Base-by-base conservation (phyloP, 768 basidiomycete genomes). In the Mycena metata region DNA sequence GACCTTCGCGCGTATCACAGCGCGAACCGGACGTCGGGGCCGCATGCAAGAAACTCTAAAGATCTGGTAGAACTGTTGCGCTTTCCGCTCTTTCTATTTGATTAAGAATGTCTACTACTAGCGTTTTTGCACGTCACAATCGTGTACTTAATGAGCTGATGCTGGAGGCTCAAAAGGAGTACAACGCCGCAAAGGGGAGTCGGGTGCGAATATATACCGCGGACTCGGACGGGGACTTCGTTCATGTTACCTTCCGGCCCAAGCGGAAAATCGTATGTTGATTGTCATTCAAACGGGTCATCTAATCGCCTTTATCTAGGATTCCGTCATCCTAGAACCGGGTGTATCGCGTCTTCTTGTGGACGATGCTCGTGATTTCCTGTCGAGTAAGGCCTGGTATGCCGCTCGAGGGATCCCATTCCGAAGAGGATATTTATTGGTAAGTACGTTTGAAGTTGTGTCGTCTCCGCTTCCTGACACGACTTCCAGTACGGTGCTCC, bases 391-490 rank as follows among this genome's bases (percentile, higher is more conserved):
- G 70, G 61, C 79, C 23, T 95, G 94, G 94, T 95, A 95, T 69
- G 73, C 85, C 2, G 87, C 88, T 12, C 88, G 93, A 54, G 93
- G 92, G 0, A 94, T 95, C 63, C 93, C 94, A 2, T 94, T 92
- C 80, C 89, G 92, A 23, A 83, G 92, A 12, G 93, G 94, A 15
- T 93, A 92, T 74, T 85, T 94, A n/a, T 82, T 93, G 33, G 79
- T n/a, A n/a, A n/a, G n/a, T 51, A 16, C 24, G n/a, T 12, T 52
- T 41, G 6, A 16, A 10, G 39, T 60, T 36, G 13, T 45, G 21
- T 24, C 24, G 3, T 26, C 45, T 15, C 6, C 35, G 15, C 13
- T 33, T 46, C 23, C 43, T 5, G 42, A n/a, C 33, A 43, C 13
- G 7, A 35, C 42, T n/a, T 41, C 3, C 70, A 89, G 87, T 85